Conservation (phyloP, 805 yeast species). For the Yamadazyma sp. region DNA sequence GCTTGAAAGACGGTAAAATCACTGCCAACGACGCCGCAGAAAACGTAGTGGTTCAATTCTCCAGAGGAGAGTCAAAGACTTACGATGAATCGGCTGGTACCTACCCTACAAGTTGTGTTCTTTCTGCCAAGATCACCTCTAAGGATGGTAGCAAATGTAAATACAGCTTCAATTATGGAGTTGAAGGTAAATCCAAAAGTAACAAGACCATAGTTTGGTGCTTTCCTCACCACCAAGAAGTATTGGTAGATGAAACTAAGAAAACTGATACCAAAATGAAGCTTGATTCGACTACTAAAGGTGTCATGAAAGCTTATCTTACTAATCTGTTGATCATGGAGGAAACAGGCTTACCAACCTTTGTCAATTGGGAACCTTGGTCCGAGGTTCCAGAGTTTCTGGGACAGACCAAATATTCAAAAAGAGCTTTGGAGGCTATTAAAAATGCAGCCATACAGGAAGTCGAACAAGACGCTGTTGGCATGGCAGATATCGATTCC, state of each 20-base stretch:
- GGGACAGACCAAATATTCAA: conserved; percentile 25
- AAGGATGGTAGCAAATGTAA: conserved; percentile 21
- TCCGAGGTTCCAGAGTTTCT: conserved; percentile 41
- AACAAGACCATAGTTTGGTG: conserved; percentile 46
- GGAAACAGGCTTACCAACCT: conserved; percentile 40
- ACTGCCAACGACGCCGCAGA: conserved; percentile 42
- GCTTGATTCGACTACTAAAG: conserved; percentile 53
- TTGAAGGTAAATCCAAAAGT: conserved; percentile 25
- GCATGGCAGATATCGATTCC: conserved; percentile 68
- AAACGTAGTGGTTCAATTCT: conserved; percentile 58
- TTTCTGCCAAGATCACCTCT: conserved; percentile 17
- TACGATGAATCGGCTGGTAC: conserved; percentile 37
- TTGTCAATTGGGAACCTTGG: conserved; percentile 57
- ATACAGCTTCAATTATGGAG: conserved; percentile 30
- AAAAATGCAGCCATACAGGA: conserved; percentile 53
- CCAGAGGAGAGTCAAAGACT: conserved; percentile 42
- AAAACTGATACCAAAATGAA: conserved; percentile 29
- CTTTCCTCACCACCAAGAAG: conserved; percentile 50
- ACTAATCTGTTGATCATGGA: conserved; percentile 42
- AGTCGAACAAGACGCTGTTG: conserved; percentile 51
- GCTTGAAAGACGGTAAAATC: conserved; percentile 38
- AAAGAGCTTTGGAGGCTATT: conserved; percentile 37
- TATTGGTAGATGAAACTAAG: conserved; percentile 30
- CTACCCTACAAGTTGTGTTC: conserved; percentile 24
- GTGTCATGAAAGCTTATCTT: conserved; percentile 45